Percentiles rank a stretch among this genome's conserved stretches.
These are phyloP conservation scores for Turnera subulata DNA, from an alignment of 345 rosid genomes.

Conservation along the genomic window DNA sequence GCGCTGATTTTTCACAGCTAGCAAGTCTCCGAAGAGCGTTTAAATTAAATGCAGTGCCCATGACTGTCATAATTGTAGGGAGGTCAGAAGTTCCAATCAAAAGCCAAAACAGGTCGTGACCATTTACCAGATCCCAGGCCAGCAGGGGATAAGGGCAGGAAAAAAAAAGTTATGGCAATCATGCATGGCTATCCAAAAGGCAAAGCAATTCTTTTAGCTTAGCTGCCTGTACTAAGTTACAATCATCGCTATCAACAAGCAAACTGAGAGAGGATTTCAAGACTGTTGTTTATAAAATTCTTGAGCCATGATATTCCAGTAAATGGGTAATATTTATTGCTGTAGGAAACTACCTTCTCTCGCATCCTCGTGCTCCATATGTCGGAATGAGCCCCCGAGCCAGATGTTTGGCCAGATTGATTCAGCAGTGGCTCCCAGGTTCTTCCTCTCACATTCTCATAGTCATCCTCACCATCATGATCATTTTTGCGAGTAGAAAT, in stretches of 20 bases:
- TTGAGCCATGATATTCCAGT: neutral
- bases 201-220: neutral
- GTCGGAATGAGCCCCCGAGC: conserved; percentile 47
- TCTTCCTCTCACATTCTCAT: conserved; percentile 52
- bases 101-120: too few species aligned
- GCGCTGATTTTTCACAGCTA: too few species aligned
- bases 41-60: too few species aligned
- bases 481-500: conserved; percentile 45
- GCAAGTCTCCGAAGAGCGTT: too few species aligned
- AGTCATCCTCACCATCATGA: conserved; percentile 54
- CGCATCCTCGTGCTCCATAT: conserved; percentile 70
- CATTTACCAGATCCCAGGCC: too few species aligned
- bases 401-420: conserved; percentile 56
- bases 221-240: too few species aligned
- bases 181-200: neutral
- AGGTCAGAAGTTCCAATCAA: too few species aligned
- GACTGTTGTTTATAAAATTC: neutral
- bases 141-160: too few species aligned
- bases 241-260: neutral
- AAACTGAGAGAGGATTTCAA: neutral
- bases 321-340: neutral
- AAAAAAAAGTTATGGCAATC: too few species aligned
- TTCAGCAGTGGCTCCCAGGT: conserved; percentile 69
- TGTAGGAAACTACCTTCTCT: conserved; percentile 58
- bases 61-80: too few species aligned